Evolutionary conservation across 176 grass and related monocot species (phyloP), one percentile per base, ranked within the genome.

Genomic region (Rhynchospora breviuscula): DNA sequence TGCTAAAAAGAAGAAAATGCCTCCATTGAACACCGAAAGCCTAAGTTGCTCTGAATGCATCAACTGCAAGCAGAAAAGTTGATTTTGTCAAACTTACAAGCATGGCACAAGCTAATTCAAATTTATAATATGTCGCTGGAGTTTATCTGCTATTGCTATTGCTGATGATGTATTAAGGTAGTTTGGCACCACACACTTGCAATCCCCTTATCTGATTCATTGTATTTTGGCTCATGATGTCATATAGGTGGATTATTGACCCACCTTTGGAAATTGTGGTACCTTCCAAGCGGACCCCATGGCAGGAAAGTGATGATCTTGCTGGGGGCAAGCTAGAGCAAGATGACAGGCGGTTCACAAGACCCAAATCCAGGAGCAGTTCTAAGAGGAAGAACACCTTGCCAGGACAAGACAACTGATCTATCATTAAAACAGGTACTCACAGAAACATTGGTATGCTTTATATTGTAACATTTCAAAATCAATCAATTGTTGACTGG

Each of bases 221-320:
- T 73, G 3, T 78, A 57, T 57, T 57, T 78, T 12, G 12, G 48
- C 25, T 31, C 73, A 10, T 57, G 5, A 33, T 56, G 10, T 22
- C 62, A 61, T 87, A 74, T 86, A 99, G 96, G 14, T 99, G 96
- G 96, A 87, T 93, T 56, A 95, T 99, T 49, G 89, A 95, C 65
- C 91, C 93, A 22, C 91, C 93, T 83, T 79, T 99, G 88, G 93
- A 99, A 48, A 88, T 95, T 0, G 88, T 90, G 2, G 56, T 99
- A 62, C 88, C 89, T 25, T 86, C 93, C 71, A 99, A 95, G 82
- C 87, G 88, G 67, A 99, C 96, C 15, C 96, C 96, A 11, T 99
- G 96, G 96, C 91, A 89, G 75, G 89, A 93, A 87, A 72, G 84
- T 72, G 92, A 93, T 5, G 81, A 91, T 59, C 33, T 84, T 67